phyloP scores from a whole-genome alignment of 495 filamentous ascomycete genomes.

The Penicillium goetzii region DNA sequence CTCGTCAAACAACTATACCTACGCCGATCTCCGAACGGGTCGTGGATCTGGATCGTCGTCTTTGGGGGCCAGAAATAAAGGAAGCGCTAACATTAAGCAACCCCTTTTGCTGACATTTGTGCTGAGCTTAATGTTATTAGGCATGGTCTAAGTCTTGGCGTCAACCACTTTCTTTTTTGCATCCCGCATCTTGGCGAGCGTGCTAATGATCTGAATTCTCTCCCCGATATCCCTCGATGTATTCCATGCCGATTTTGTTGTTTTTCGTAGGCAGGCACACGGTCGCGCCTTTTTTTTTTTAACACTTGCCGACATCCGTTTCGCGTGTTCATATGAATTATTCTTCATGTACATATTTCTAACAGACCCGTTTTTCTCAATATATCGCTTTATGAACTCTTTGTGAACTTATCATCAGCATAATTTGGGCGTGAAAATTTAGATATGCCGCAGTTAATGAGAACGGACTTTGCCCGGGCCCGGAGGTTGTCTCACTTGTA shows the following conservation, averaged over 20 bases:
- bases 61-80: conserved; percentile 5
- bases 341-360: conserved; percentile 9
- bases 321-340: neutral
- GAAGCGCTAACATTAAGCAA: neutral
- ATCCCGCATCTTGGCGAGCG: neutral
- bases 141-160: neutral
- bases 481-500: neutral
- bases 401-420: neutral
- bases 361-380: neutral
- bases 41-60: neutral
- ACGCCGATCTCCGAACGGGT: conserved; percentile 20
- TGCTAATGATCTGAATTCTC: conserved; percentile 5
- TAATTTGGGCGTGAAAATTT: neutral
- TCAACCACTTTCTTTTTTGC: neutral
- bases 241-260: neutral
- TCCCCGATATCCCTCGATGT: conserved; percentile 6
- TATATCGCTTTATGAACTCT: neutral
- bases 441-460: neutral
- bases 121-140: conserved; percentile 4
- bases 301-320: neutral
- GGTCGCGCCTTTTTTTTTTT: neutral
- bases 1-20: conserved; percentile 20
- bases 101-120: conserved; percentile 4
- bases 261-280: neutral
- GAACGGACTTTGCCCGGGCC: neutral